Evolutionary conservation across 1,139 yeast species (phyloP).

Genomic region (Yamadazyma atlantica): DNA sequence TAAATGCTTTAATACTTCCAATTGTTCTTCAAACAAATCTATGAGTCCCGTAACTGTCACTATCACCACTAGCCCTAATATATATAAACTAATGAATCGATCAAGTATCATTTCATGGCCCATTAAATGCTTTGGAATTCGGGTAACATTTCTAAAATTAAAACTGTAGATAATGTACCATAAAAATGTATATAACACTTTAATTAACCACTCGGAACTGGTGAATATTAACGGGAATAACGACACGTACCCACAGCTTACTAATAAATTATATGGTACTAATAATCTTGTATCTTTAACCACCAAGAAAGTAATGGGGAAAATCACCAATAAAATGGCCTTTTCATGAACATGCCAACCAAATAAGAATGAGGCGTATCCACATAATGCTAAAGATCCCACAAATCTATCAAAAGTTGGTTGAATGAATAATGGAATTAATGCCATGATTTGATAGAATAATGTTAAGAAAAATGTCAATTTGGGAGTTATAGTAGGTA

Average conservation of each 20-base stretch:
- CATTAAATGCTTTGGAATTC: constrained; percentile 52
- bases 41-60: constrained; percentile 54
- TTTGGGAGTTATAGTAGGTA: constrained; percentile 79
- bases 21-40: constrained; percentile 56
- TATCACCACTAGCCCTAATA: constrained; percentile 67
- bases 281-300: constrained; percentile 70
- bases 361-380: constrained; percentile 84
- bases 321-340: constrained; percentile 84
- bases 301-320: constrained; percentile 82
- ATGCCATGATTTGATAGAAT: constrained; percentile 76
- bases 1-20: constrained; percentile 48
- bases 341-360: constrained; percentile 99
- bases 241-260: constrained; percentile 83
- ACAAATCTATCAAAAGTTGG: constrained; percentile 79
- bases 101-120: constrained; percentile 58
- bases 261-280: constrained; percentile 63
- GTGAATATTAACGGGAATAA: constrained; percentile 86
- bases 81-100: constrained; percentile 65
- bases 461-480: constrained; percentile 75
- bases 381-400: constrained; percentile 86
- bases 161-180: constrained; percentile 82
- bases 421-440: constrained; percentile 70
- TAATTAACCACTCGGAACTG: constrained; percentile 74
- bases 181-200: constrained; percentile 72
- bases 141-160: constrained; percentile 66